Evolutionary conservation across 306 rosid genomes (phyloP).

Genomic region (Vachellia collinsii): DNA sequence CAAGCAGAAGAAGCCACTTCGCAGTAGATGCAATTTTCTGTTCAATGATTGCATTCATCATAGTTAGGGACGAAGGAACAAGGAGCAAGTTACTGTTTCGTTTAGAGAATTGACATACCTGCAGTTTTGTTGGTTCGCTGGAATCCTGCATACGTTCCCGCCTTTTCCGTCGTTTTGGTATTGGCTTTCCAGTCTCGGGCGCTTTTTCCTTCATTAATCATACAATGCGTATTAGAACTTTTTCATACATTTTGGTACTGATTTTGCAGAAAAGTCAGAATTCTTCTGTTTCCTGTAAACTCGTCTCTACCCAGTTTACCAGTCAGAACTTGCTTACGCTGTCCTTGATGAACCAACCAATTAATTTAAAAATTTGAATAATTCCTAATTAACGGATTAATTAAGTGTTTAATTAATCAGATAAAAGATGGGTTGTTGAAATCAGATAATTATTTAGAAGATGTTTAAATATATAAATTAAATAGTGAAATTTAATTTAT

Average conservation of each 20-base stretch:
- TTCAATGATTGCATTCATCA: constrained; percentile 29
- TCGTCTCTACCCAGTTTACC: not conserved
- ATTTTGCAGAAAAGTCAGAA: not conserved
- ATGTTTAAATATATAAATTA: no score
- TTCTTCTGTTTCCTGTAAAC: not conserved
- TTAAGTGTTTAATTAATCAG: no score
- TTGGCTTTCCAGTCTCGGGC: constrained; percentile 54
- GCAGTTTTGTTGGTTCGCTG: constrained; percentile 60
- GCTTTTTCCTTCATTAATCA: constrained; percentile 62
- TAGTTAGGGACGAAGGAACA: constrained; percentile 32
- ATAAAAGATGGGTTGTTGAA: no score
- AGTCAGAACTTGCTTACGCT: no score
- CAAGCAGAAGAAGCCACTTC: constrained; percentile 60
- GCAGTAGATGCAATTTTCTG: constrained; percentile 60
- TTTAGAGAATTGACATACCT: constrained; percentile 53
- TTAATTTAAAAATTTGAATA: no score
- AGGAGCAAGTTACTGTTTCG: not conserved
- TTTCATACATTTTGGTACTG: not conserved
- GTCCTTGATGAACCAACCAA: no score
- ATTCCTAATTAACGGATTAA: no score
- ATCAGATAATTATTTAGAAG: no score
- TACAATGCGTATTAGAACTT: constrained; percentile 11
- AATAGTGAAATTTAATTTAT: no score
- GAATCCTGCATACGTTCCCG: constrained; percentile 55
- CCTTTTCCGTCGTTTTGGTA: constrained; percentile 66